These are phyloP conservation scores for Suaeda aralocaspica DNA, from an alignment of 148 eudicot genomes.

Conservation along the genomic window DNA sequence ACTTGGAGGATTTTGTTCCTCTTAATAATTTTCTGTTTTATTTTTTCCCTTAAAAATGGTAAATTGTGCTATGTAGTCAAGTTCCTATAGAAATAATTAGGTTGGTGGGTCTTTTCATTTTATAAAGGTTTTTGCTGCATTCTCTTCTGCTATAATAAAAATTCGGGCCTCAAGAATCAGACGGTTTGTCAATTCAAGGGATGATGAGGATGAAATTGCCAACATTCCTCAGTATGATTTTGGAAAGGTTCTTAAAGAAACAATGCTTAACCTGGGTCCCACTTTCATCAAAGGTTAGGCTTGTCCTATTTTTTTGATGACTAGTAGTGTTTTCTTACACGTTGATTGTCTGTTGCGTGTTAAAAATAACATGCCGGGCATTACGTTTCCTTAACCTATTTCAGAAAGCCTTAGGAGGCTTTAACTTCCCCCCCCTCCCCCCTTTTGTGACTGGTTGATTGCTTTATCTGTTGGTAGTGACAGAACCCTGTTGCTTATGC, in stretches of 20 bases:
- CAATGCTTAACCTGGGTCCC: conserved; percentile 80
- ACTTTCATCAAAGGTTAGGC: conserved; percentile 82
- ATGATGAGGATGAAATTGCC: conserved; percentile 27
- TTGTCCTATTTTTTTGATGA: no score
- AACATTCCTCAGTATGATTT: conserved; percentile 45
- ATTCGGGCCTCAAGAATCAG: conserved; percentile 48
- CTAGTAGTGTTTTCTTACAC: no score
- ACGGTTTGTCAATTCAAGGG: conserved; percentile 30
- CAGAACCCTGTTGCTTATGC: conserved; percentile 36
- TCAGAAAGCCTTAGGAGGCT: not conserved
- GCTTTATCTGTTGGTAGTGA: conserved; percentile 4
- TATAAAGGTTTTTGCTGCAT: conserved; percentile 66
- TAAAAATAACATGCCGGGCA: not conserved
- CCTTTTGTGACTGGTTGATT: not conserved
- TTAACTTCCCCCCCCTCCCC: no score
- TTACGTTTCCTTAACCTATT: not conserved
- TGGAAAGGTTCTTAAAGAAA: conserved; percentile 79
- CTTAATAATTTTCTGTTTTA: no score
- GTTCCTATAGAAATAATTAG: conserved; percentile 8
- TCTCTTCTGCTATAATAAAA: conserved; percentile 70
- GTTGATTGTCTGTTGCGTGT: not conserved
- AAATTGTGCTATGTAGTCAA: not conserved
- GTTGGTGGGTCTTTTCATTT: conserved; percentile 20
- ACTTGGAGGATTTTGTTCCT: not conserved
- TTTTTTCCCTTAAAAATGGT: no score